Conservation (phyloP, 2,329 filamentous ascomycete genomes). For the Lachnellula subtilissima region DNA sequence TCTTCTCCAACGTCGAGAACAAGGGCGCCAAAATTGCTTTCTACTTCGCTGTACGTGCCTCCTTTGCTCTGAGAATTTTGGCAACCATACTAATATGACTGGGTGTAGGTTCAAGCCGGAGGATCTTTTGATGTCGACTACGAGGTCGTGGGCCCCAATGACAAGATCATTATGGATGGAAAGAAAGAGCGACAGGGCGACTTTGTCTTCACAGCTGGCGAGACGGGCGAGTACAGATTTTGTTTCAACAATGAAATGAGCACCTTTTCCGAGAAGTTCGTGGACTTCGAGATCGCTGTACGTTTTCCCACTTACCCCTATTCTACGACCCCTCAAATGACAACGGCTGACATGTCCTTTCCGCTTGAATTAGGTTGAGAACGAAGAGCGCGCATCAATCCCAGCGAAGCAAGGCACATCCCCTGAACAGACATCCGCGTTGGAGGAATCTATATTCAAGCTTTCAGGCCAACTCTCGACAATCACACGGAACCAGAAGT, state of each 20-base stretch:
- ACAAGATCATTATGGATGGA: conserved; percentile 77
- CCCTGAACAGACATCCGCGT: conserved; percentile 79
- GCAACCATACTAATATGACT: conserved; percentile 1
- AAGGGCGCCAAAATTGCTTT: conserved; percentile 88
- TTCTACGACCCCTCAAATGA: background rate
- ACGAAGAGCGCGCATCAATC: conserved; percentile 75
- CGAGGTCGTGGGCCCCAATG: conserved; percentile 73
- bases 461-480: conserved; percentile 89
- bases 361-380: conserved; percentile 65
- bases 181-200: conserved; percentile 92
- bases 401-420: conserved; percentile 84
- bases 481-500: conserved; percentile 95
- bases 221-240: conserved; percentile 86
- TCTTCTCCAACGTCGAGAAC: conserved; percentile 76
- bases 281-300: conserved; percentile 96
- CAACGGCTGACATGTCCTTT: background rate
- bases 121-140: conserved; percentile 98
- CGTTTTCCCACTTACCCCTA: conserved; percentile 33
- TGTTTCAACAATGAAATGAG: conserved; percentile 99
- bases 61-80: background rate
- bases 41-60: conserved; percentile 82
- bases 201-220: conserved; percentile 92
- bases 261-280: conserved; percentile 93
- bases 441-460: conserved; percentile 95
- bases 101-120: conserved; percentile 82